Conservation (phyloP, 768 basidiomycete genomes). For the Hygrophorus russula region DNA sequence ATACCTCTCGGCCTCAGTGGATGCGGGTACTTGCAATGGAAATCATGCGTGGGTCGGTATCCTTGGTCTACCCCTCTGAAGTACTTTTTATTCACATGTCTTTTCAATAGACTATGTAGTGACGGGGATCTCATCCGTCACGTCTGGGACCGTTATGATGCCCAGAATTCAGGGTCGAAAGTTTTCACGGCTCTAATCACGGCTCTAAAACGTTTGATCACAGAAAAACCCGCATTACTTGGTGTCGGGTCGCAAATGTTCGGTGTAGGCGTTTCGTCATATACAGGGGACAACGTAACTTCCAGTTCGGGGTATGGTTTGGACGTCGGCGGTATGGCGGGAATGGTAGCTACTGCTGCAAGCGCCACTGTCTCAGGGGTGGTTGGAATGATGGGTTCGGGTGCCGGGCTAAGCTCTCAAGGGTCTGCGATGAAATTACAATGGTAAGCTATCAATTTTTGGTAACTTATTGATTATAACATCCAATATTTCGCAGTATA, state of each 20-base stretch:
- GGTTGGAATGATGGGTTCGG: constrained; percentile 73
- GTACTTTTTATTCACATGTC: background rate
- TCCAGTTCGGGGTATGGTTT: constrained; percentile 39
- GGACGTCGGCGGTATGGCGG: constrained; percentile 61
- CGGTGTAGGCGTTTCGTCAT: constrained; percentile 54
- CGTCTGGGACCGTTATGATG: constrained; percentile 73
- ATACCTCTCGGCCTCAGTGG: constrained; percentile 56
- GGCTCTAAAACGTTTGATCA: constrained; percentile 75
- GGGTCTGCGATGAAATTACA: constrained; percentile 80
- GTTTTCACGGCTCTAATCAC: constrained; percentile 72
- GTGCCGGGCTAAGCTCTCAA: constrained; percentile 60
- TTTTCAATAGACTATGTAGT: constrained; percentile 47
- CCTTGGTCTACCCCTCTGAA: background rate
- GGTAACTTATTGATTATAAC: constrained; percentile 3
- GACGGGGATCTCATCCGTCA: constrained; percentile 71
- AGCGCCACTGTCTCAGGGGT: constrained; percentile 78
- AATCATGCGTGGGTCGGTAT: constrained; percentile 70
- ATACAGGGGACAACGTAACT: constrained; percentile 17
- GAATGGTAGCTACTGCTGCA: constrained; percentile 74
- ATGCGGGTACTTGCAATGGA: constrained; percentile 89
- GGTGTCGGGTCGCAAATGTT: constrained; percentile 74
- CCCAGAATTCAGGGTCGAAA: constrained; percentile 47
- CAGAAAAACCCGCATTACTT: constrained; percentile 78
- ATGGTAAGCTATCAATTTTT: constrained; percentile 41
- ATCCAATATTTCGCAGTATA: constrained; percentile 43